A percentile compares a stretch with the other conserved stretches of the same genome.
These are phyloP conservation scores for Lomentospora prolificans DNA, from an alignment of 2,329 filamentous ascomycete species.

Conservation along the genomic window DNA sequence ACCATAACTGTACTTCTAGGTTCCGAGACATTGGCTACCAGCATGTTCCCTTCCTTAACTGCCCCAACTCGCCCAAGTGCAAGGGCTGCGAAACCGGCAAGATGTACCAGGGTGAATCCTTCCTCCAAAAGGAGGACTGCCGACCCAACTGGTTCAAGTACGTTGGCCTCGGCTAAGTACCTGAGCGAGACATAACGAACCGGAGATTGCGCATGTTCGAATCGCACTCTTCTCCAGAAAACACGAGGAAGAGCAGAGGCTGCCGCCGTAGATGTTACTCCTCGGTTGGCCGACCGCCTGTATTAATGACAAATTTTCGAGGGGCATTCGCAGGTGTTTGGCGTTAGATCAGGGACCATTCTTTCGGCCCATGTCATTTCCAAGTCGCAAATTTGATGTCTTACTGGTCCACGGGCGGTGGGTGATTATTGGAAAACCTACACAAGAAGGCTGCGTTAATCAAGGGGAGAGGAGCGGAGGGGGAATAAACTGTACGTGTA, in stretches of 20 bases:
- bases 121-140: conserved; percentile 84
- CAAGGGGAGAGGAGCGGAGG: background rate
- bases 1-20: conserved; percentile 37
- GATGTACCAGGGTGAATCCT: conserved; percentile 81
- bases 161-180: conserved; percentile 60
- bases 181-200: background rate
- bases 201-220: no score
- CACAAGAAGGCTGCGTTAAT: background rate
- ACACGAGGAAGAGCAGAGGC: no score
- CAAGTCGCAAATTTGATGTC: no score
- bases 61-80: conserved; percentile 92
- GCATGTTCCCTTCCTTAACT: conserved; percentile 98
- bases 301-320: background rate
- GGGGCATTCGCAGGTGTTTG: background rate
- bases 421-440: no score
- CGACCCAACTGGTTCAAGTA: conserved; percentile 96
- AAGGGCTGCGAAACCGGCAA: conserved; percentile 76
- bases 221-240: no score
- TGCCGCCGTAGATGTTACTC: no score
- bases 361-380: background rate
- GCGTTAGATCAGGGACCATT: background rate
- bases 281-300: background rate
- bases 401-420: no score
- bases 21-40: conserved; percentile 99
- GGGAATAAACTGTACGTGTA: background rate